phyloP scores from a whole-genome alignment of 2,329 filamentous ascomycete species.

The Apiospora marii region DNA sequence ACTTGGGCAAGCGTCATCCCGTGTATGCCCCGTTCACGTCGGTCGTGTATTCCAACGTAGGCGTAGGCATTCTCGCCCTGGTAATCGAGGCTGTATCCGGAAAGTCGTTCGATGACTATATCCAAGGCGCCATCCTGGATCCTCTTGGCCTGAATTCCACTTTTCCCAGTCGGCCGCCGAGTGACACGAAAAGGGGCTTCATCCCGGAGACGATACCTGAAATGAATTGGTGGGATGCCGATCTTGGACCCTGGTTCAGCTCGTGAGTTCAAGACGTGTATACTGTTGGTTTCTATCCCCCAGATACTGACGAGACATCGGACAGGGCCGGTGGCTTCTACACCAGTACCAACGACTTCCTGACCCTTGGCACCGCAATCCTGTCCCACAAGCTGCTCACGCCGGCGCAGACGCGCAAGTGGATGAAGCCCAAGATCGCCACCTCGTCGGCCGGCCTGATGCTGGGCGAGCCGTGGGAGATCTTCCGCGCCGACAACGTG shows the following conservation, averaged over 20 bases:
- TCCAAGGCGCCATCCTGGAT: conserved; percentile 32
- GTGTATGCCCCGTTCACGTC: conserved; percentile 47
- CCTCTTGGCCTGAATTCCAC: conserved; percentile 32
- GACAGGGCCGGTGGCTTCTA: conserved; percentile 53
- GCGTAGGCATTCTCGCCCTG: conserved; percentile 34
- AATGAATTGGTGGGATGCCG: neutral
- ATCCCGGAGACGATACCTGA: conserved; percentile 36
- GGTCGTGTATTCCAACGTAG: conserved; percentile 35
- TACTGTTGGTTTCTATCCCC: neutral
- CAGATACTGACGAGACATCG: neutral
- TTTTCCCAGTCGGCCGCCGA: neutral
- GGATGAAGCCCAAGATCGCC: conserved; percentile 51
- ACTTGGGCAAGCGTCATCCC: conserved; percentile 25
- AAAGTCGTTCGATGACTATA: conserved; percentile 22
- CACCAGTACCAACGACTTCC: conserved; percentile 51
- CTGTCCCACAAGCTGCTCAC: conserved; percentile 47
- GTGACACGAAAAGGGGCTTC: conserved; percentile 31
- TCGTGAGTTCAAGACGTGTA: conserved; percentile 43
- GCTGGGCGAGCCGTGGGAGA: conserved; percentile 55
- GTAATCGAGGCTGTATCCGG: conserved; percentile 29
- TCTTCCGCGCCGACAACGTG: conserved; percentile 44
- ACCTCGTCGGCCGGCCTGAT: conserved; percentile 47
- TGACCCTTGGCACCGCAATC: conserved; percentile 52
- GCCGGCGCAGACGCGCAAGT: conserved; percentile 47
- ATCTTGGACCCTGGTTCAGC: neutral